phyloP scores from a whole-genome alignment of 257 asterid genomes.

The Buddleja alternifolia region DNA sequence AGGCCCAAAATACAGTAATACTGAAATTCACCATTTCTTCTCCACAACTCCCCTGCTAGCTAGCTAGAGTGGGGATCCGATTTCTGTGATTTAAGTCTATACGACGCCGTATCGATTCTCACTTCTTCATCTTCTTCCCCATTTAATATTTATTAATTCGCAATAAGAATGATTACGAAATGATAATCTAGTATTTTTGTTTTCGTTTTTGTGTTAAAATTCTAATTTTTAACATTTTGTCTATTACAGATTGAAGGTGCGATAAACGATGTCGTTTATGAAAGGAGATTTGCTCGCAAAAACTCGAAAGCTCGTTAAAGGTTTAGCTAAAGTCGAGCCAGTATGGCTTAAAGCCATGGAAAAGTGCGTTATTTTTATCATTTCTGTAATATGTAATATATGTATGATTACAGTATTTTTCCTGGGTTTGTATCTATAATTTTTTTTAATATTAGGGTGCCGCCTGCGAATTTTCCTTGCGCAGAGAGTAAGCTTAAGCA shows the following conservation, averaged over 20 bases:
- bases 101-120: background rate
- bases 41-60: background rate
- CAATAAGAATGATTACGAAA: no score
- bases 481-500: conserved; percentile 68
- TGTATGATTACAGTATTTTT: no score
- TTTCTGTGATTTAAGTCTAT: no score
- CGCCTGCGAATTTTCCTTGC: conserved; percentile 85
- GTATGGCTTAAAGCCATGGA: conserved; percentile 98
- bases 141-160: no score
- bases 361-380: conserved; percentile 44
- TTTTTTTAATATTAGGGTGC: conserved; percentile 57
- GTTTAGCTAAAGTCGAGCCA: conserved; percentile 84
- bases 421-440: background rate
- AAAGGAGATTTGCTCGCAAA: conserved; percentile 75
- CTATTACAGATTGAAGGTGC: conserved; percentile 19
- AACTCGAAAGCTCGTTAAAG: conserved; percentile 87
- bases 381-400: no score
- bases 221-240: background rate
- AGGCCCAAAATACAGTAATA: no score
- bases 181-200: no score
- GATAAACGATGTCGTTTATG: conserved; percentile 72
- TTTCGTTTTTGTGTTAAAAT: background rate
- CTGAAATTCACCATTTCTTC: background rate
- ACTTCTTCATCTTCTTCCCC: background rate
- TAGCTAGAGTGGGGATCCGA: background rate